phyloP scores from a whole-genome alignment of 2,329 filamentous ascomycete genomes.

The Sclerotinia glacialis region DNA sequence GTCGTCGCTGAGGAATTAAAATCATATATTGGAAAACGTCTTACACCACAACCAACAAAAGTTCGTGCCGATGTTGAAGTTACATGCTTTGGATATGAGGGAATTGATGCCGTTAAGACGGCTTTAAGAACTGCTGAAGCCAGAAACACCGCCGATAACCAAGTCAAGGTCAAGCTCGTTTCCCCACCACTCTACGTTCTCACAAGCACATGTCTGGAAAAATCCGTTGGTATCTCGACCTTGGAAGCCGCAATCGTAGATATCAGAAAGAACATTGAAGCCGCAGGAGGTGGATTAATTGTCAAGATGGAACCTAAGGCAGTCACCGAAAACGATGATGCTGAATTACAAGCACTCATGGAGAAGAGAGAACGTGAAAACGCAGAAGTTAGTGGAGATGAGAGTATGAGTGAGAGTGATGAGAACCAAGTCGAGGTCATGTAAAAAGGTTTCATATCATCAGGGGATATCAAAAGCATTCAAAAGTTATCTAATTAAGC shows the following conservation, averaged over 20 bases:
- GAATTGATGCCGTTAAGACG: conserved; percentile 95
- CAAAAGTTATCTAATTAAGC: conserved; percentile 25
- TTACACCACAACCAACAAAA: conserved; percentile 98
- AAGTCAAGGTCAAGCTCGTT: conserved; percentile 98
- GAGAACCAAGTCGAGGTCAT: conserved; percentile 68
- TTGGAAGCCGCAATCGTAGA: conserved; percentile 88
- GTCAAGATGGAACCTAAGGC: conserved; percentile 99
- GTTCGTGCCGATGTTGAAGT: conserved; percentile 97
- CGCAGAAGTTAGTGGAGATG: conserved; percentile 94
- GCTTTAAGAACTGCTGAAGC: conserved; percentile 89
- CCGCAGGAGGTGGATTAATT: conserved; percentile 72
- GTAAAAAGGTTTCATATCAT: conserved; percentile 37
- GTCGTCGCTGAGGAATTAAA: conserved; percentile 85
- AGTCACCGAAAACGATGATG: conserved; percentile 97
- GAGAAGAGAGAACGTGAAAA: conserved; percentile 99
- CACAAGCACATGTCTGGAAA: conserved; percentile 93
- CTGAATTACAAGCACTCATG: conserved; percentile 95
- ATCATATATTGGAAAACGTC: conserved; percentile 92
- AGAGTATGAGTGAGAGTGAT: conserved; percentile 93
- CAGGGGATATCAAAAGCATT: conserved; percentile 32
- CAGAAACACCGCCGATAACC: conserved; percentile 84
- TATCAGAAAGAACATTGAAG: conserved; percentile 76
- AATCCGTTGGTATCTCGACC: conserved; percentile 76
- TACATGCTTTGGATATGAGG: conserved; percentile 92
- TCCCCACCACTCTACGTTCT: conserved; percentile 95